Evolutionary conservation across 2,329 filamentous ascomycete genomes (phyloP).

Genomic region (Colletotrichum karsti): DNA sequence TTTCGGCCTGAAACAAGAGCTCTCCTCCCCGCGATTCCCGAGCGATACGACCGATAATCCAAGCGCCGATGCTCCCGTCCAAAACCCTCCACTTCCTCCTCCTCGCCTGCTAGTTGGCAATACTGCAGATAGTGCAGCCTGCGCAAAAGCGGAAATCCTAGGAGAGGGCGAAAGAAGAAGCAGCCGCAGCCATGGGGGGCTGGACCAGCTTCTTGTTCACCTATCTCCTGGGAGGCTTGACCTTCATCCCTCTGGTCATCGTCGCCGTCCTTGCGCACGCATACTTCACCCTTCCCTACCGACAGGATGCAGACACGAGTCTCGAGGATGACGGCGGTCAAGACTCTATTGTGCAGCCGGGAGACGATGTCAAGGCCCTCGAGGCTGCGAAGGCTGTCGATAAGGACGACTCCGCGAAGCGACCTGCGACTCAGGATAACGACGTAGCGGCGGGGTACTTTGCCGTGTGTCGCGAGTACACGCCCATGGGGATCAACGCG

Average conservation of each 20-base stretch:
- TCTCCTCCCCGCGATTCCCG: neutral
- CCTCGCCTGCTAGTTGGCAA: slow-evolving; percentile 15
- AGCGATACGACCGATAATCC: neutral
- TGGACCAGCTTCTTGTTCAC: slow-evolving; percentile 71
- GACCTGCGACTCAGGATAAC: slow-evolving; percentile 65
- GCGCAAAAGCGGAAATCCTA: neutral
- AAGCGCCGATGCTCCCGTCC: slow-evolving; percentile 23
- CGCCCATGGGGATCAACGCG: slow-evolving; percentile 89
- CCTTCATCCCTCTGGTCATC: slow-evolving; percentile 81
- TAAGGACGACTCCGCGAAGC: slow-evolving; percentile 65
- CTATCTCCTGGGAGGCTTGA: slow-evolving; percentile 88
- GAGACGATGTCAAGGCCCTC: slow-evolving; percentile 72
- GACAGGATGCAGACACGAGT: slow-evolving; percentile 46
- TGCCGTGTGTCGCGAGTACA: slow-evolving; percentile 93
- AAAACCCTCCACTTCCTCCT: slow-evolving; percentile 2
- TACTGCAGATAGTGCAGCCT: slow-evolving; percentile 11
- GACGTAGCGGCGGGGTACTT: slow-evolving; percentile 93
- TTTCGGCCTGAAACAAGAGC: slow-evolving; percentile 11
- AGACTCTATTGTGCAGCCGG: slow-evolving; percentile 57
- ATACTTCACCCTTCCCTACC: slow-evolving; percentile 72
- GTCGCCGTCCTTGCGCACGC: slow-evolving; percentile 69
- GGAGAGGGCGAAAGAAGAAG: neutral
- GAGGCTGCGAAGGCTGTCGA: slow-evolving; percentile 64
- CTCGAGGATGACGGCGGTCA: slow-evolving; percentile 41
- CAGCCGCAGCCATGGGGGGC: slow-evolving; percentile 51